Conservation (phyloP, 1,284 basidiomycete species). For the Ustilago sp. region DNA sequence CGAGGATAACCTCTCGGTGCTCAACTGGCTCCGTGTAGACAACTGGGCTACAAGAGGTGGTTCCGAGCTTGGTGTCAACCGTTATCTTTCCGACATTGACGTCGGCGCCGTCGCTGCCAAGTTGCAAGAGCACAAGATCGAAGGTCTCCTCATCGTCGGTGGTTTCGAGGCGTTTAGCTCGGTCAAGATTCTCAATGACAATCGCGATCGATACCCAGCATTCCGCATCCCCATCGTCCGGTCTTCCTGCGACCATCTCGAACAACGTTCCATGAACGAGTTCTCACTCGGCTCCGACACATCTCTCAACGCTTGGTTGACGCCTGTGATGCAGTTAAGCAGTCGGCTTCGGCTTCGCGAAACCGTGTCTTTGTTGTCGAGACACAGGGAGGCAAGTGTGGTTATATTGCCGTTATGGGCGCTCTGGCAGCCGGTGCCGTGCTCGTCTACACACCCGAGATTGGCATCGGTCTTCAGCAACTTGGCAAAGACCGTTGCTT, state of each 20-base stretch:
- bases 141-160: constrained; percentile 89
- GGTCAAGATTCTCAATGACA: constrained; percentile 82
- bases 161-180: constrained; percentile 94
- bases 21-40: constrained; percentile 97
- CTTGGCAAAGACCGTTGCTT: constrained; percentile 87
- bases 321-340: constrained; percentile 97
- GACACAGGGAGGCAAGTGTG: constrained; percentile 95
- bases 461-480: constrained; percentile 84
- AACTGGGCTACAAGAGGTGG: constrained; percentile 95
- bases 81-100: constrained; percentile 84
- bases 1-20: constrained; percentile 85
- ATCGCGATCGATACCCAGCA: constrained; percentile 83
- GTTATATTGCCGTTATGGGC: constrained; percentile 94
- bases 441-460: constrained; percentile 93
- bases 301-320: constrained; percentile 95
- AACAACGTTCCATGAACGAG: constrained; percentile 97
- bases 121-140: constrained; percentile 86
- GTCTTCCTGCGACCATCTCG: constrained; percentile 82
- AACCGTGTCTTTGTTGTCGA: constrained; percentile 98
- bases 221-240: constrained; percentile 76
- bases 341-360: constrained; percentile 92
- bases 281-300: constrained; percentile 95
- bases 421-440: constrained; percentile 93
- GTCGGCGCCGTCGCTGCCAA: constrained; percentile 84
- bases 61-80: constrained; percentile 98